Evolutionary conservation across 257 asterid species (phyloP).

Genomic region (Jaltomata sinuosa): DNA sequence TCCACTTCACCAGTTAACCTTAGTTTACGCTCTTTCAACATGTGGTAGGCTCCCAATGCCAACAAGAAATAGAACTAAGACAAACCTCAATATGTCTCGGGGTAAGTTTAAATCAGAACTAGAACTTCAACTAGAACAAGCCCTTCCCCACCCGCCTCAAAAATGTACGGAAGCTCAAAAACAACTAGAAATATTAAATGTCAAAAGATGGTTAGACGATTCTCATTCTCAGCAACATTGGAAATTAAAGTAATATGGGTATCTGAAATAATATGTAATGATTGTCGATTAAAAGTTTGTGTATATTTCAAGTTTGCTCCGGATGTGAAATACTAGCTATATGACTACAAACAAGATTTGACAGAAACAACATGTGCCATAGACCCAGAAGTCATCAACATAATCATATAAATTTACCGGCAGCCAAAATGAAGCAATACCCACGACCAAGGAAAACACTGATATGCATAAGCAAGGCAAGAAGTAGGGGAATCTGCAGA

Average conservation of each 20-base stretch:
- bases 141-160: background rate
- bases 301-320: background rate
- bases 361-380: background rate
- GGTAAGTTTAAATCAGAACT: background rate
- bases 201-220: background rate
- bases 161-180: background rate
- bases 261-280: background rate
- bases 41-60: background rate
- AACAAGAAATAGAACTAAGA: background rate
- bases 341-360: background rate
- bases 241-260: background rate
- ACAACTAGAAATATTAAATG: background rate
- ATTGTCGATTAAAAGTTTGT: background rate
- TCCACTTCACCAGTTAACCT: background rate
- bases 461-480: constrained; percentile 7
- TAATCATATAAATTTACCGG: constrained; percentile 1
- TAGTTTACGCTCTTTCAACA: background rate
- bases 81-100: background rate
- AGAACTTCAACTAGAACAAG: background rate
- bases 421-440: constrained; percentile 2
- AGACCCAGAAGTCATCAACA: background rate
- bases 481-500: constrained; percentile 11
- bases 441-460: constrained; percentile 1
- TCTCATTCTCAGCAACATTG: background rate
- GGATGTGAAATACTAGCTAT: background rate